Percentiles rank a stretch among this genome's conserved stretches.
phyloP scores from a whole-genome alignment of 116 monocot genomes.

The Thalassia testudinum region DNA sequence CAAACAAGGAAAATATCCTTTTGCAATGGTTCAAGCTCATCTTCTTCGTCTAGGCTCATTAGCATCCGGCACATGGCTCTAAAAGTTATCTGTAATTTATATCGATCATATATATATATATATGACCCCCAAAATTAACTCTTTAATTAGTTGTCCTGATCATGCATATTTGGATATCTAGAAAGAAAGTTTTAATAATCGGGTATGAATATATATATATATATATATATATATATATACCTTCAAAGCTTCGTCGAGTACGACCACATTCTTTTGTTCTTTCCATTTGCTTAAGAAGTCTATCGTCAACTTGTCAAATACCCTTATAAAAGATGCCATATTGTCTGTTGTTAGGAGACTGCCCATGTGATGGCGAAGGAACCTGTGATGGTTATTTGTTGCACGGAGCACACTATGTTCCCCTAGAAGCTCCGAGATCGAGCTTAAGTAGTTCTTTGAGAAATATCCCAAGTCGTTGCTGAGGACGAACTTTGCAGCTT shows the following conservation, averaged over 20 bases:
- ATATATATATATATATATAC: conserved; percentile 10
- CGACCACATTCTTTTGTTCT: conserved; percentile 16
- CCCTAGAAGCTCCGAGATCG: conserved; percentile 48
- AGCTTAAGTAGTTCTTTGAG: conserved; percentile 45
- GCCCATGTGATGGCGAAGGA: conserved; percentile 27
- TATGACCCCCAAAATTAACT: not conserved
- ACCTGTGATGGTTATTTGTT: conserved; percentile 28
- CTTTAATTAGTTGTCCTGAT: not conserved
- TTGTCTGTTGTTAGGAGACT: conserved; percentile 29
- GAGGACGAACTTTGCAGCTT: conserved; percentile 31
- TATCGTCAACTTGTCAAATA: conserved; percentile 40
- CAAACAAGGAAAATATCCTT: conserved; percentile 40
- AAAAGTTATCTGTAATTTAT: conserved; percentile 34
- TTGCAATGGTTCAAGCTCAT: conserved; percentile 28
- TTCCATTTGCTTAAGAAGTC: conserved; percentile 29
- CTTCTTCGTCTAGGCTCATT: conserved; percentile 31
- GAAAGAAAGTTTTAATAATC: too few species aligned
- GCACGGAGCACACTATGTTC: conserved; percentile 56
- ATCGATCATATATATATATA: not conserved
- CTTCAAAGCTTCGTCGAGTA: conserved; percentile 60
- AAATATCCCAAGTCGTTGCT: conserved; percentile 26
- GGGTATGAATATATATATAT: too few species aligned
- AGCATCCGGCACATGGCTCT: conserved; percentile 64
- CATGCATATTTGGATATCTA: not conserved
- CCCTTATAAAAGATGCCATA: conserved; percentile 14